A percentile compares a stretch with the other conserved stretches of the same genome.
Evolutionary conservation across 75 land plant species (phyloP).

Genomic region (Sequoiadendron giganteum): DNA sequence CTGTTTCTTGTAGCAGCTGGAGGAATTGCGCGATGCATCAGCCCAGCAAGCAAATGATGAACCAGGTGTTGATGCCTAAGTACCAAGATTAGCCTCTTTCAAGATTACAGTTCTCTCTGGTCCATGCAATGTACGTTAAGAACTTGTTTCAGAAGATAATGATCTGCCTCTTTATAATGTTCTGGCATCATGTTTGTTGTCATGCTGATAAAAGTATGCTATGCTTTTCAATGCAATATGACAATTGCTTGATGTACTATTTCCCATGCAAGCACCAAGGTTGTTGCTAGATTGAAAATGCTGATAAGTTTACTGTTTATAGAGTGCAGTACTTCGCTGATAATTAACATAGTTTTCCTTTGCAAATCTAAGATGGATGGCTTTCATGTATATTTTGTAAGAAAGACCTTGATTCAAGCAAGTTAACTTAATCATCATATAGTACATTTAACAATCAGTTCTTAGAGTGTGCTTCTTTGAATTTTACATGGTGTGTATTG

Average conservation of each 20-base stretch:
- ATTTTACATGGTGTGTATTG: not conserved
- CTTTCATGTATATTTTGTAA: not conserved
- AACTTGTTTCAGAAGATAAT: not conserved
- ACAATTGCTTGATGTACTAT: not conserved
- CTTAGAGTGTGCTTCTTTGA: not conserved
- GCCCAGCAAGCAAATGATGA: constrained; percentile 4
- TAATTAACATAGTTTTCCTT: not conserved
- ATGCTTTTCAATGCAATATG: not conserved
- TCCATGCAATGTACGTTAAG: not conserved
- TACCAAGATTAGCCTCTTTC: not conserved
- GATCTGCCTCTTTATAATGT: not conserved
- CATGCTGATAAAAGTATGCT: not conserved
- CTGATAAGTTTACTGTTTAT: not conserved
- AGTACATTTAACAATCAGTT: not conserved
- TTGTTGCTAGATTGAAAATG: not conserved
- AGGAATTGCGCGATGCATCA: constrained; percentile 1
- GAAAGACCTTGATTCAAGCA: not conserved
- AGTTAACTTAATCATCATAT: not conserved
- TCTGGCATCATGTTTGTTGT: not conserved
- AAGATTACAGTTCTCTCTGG: not conserved
- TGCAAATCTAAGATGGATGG: not conserved
- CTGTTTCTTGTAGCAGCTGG: not conserved
- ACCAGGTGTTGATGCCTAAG: not conserved
- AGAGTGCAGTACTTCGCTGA: not conserved
- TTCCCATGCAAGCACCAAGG: not conserved